phyloP scores from a whole-genome alignment of 352 stramenopile species.

The Phytophthora lateralis region DNA sequence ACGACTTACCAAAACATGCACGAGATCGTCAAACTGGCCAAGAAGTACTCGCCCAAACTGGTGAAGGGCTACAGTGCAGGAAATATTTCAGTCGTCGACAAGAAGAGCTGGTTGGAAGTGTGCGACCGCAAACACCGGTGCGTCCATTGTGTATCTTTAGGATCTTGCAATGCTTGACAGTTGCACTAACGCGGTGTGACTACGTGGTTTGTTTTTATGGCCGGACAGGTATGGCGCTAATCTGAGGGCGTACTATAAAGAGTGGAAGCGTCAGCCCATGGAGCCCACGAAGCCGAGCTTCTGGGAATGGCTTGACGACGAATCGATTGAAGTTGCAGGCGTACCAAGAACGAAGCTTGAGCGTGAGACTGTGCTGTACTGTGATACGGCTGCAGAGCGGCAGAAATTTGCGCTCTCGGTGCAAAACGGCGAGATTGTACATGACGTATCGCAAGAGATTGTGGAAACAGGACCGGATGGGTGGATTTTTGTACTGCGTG shows the following conservation, averaged over 20 bases:
- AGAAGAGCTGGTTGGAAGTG: slow-evolving; percentile 91
- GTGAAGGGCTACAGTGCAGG: slow-evolving; percentile 89
- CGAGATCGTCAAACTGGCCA: slow-evolving; percentile 88
- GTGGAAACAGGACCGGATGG: slow-evolving; percentile 93
- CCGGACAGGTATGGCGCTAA: slow-evolving; percentile 95
- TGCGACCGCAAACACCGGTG: slow-evolving; percentile 88
- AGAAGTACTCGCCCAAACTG: slow-evolving; percentile 89
- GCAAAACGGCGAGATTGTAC: slow-evolving; percentile 66
- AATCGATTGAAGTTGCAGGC: slow-evolving; percentile 85
- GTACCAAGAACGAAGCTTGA: slow-evolving; percentile 93
- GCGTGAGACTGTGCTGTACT: slow-evolving; percentile 95
- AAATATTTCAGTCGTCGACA: slow-evolving; percentile 92
- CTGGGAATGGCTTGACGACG: slow-evolving; percentile 90
- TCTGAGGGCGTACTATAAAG: slow-evolving; percentile 96
- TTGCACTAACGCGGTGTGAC: neutral
- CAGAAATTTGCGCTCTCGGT: slow-evolving; percentile 90
- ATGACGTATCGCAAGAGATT: slow-evolving; percentile 66
- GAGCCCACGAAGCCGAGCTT: slow-evolving; percentile 80
- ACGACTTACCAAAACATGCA: slow-evolving; percentile 88
- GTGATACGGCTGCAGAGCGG: slow-evolving; percentile 87
- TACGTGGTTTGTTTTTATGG: neutral
- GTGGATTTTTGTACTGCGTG: slow-evolving; percentile 97
- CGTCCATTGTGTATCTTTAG: slow-evolving; percentile 23
- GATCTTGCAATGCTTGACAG: neutral
- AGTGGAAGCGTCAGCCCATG: slow-evolving; percentile 91